Conservation (phyloP, 1,139 yeast genomes). For the Hemisphaericaspora xylofermentans region DNA sequence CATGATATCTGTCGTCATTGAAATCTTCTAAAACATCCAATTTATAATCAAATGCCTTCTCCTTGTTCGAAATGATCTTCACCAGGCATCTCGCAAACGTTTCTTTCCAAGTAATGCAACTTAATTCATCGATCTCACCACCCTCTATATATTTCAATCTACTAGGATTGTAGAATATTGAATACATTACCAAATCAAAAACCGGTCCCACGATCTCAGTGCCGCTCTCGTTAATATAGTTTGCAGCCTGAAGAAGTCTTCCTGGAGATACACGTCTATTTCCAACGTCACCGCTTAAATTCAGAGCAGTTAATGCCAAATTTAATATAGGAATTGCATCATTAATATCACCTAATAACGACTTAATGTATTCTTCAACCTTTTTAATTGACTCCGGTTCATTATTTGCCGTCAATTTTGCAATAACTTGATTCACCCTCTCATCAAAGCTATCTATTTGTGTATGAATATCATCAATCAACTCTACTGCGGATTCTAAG, state of each 20-base stretch:
- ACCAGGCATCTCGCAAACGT: constrained; percentile 60
- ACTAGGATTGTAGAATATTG: constrained; percentile 65
- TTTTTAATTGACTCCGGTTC: constrained; percentile 43
- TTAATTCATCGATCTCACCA: constrained; percentile 20
- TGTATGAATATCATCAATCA: constrained; percentile 55
- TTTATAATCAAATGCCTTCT: constrained; percentile 30
- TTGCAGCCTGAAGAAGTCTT: constrained; percentile 63
- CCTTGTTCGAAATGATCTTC: constrained; percentile 31
- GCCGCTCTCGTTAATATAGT: constrained; percentile 27
- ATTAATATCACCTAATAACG: constrained; percentile 54
- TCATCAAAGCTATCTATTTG: constrained; percentile 64
- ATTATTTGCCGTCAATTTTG: constrained; percentile 24
- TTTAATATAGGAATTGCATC: constrained; percentile 71
- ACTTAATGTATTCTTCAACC: constrained; percentile 52
- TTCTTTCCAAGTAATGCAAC: constrained; percentile 70
- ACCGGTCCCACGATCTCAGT: constrained; percentile 52
- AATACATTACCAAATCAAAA: constrained; percentile 59
- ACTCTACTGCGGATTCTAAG: constrained; percentile 53
- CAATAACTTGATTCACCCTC: constrained; percentile 36
- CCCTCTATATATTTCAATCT: constrained; percentile 37
- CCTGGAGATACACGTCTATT: constrained; percentile 64
- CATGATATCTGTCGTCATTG: constrained; percentile 76
- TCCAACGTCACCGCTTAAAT: constrained; percentile 46
- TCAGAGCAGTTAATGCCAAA: constrained; percentile 65
- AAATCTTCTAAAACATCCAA: constrained; percentile 58